Evolutionary conservation across 352 stramenopile genomes (phyloP).

Genomic region (Pseudoperonospora humuli): DNA sequence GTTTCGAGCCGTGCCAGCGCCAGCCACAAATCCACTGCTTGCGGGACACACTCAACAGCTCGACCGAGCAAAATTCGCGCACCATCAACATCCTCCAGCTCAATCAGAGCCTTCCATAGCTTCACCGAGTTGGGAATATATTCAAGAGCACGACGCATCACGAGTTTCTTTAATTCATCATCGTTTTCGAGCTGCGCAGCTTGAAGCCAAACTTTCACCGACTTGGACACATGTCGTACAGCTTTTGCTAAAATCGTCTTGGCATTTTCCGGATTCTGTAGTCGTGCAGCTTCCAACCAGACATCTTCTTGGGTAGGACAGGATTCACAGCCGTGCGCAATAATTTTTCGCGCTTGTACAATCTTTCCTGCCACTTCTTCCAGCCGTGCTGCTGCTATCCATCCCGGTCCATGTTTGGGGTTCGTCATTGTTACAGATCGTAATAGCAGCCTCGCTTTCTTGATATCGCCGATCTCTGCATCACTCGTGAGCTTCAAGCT

Average conservation of each 20-base stretch:
- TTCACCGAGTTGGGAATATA: slow-evolving; percentile 95
- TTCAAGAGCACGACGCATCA: slow-evolving; percentile 89
- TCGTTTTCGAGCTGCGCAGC: slow-evolving; percentile 92
- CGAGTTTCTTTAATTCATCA: slow-evolving; percentile 84
- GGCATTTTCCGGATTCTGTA: slow-evolving; percentile 94
- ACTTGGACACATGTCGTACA: slow-evolving; percentile 88
- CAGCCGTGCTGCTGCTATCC: slow-evolving; percentile 97
- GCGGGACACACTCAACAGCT: slow-evolving; percentile 97
- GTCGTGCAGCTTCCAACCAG: slow-evolving; percentile 95
- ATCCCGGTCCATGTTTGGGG: slow-evolving; percentile 96
- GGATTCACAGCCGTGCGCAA: slow-evolving; percentile 94
- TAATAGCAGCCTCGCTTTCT: slow-evolving; percentile 95
- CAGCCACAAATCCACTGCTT: slow-evolving; percentile 97
- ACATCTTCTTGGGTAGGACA: slow-evolving; percentile 97
- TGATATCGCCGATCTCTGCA: slow-evolving; percentile 96
- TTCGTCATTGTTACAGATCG: slow-evolving; percentile 97
- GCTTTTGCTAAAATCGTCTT: slow-evolving; percentile 96
- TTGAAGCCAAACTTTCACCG: slow-evolving; percentile 94
- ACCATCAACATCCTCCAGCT: slow-evolving; percentile 96
- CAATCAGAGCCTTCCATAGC: slow-evolving; percentile 98
- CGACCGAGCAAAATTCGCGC: slow-evolving; percentile 92
- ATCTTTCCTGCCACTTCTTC: slow-evolving; percentile 96
- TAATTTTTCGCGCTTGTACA: slow-evolving; percentile 95
- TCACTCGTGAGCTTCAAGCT: slow-evolving; percentile 90
- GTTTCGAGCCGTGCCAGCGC: slow-evolving; percentile 95